Evolutionary conservation across 2,329 filamentous ascomycete genomes (phyloP).

Genomic region (Aureobasidium sp.): DNA sequence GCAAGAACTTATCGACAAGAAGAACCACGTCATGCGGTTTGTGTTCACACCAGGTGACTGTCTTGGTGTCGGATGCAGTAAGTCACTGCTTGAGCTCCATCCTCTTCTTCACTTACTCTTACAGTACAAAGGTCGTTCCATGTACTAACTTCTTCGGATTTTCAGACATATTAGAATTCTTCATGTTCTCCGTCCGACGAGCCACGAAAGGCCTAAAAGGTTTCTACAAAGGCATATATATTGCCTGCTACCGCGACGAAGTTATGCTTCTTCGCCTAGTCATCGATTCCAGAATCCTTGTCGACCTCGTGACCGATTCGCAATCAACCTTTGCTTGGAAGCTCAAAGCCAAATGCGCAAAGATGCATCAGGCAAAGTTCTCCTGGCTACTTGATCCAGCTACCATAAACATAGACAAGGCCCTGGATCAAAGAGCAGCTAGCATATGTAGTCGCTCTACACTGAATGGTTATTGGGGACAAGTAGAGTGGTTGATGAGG

Average conservation of each 20-base stretch:
- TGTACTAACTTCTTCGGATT: neutral
- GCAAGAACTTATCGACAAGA: neutral
- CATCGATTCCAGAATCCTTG: neutral
- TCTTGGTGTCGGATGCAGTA: neutral
- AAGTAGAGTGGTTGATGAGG: no score
- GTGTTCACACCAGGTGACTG: neutral
- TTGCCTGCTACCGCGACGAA: neutral
- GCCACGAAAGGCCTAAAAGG: neutral
- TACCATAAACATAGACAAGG: no score
- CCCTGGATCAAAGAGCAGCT: no score
- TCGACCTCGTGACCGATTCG: neutral
- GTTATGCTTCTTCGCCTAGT: neutral
- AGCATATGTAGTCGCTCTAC: no score
- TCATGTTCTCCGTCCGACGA: neutral
- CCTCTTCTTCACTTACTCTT: no score
- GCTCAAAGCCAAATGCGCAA: neutral
- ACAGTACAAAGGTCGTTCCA: no score
- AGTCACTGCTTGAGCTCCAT: neutral
- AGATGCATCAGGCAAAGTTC: neutral
- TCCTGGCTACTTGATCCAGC: neutral
- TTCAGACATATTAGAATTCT: neutral
- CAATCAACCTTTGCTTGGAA: neutral
- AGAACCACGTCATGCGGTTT: rapidly evolving
- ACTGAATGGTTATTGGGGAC: no score
- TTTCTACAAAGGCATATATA: neutral